phyloP scores from a whole-genome alignment of 108 stramenopile genomes.

The Nannochloropsis gaditana region DNA sequence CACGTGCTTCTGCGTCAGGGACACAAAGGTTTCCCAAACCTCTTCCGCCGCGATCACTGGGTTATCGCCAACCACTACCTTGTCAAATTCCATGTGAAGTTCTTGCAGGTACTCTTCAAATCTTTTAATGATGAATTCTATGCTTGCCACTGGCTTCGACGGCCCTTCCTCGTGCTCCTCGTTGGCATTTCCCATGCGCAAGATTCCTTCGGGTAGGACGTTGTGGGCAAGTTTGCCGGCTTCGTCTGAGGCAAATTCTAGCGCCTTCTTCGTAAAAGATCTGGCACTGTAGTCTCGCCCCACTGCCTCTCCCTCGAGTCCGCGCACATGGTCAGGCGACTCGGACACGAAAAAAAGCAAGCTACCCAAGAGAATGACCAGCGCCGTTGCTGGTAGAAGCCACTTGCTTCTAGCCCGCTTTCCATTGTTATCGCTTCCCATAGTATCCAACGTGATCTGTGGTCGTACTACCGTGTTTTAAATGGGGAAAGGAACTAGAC shows the following conservation, averaged over 20 bases:
- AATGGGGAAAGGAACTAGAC: neutral
- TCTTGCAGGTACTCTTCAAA: conserved; percentile 2
- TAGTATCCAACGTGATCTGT: neutral
- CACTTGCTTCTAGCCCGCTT: neutral
- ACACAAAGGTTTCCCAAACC: neutral
- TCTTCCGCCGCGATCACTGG: conserved; percentile 15
- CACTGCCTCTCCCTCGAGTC: neutral
- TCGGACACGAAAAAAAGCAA: neutral
- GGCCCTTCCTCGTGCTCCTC: neutral
- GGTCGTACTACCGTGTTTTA: neutral
- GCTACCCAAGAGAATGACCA: conserved; percentile 4
- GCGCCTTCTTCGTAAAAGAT: neutral
- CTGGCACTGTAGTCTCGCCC: neutral
- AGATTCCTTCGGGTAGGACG: neutral
- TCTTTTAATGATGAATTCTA: neutral
- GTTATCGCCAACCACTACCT: neutral
- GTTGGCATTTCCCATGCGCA: neutral
- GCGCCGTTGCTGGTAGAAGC: neutral
- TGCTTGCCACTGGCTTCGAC: neutral
- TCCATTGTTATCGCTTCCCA: neutral
- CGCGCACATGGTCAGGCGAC: neutral
- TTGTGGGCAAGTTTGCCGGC: conserved; percentile 1
- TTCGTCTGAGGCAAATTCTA: neutral
- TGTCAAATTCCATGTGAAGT: neutral
- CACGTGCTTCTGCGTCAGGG: conserved; percentile 20